phyloP scores from a whole-genome alignment of 2,329 filamentous ascomycete genomes.

The Blastomyces parvus region DNA sequence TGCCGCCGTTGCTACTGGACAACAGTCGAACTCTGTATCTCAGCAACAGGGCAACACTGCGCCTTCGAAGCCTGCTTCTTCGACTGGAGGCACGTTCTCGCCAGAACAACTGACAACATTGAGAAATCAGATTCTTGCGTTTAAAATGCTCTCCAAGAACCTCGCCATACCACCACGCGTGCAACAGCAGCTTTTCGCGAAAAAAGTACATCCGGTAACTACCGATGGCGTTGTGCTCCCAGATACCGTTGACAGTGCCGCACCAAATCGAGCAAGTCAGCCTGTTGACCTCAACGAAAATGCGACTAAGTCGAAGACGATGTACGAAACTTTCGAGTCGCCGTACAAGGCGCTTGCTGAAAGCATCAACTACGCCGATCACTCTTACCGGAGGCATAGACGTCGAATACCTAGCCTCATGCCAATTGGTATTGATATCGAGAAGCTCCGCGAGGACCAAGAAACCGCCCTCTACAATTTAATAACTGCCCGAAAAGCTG shows the following conservation, averaged over 20 bases:
- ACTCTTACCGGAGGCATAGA: constrained; percentile 64
- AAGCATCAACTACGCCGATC: constrained; percentile 68
- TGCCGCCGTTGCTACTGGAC: constrained; percentile 18
- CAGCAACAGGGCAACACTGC: constrained; percentile 24
- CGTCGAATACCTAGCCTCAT: constrained; percentile 79
- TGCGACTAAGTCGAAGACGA: constrained; percentile 26
- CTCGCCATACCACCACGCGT: constrained; percentile 66
- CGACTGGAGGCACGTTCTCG: constrained; percentile 52
- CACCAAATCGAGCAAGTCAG: constrained; percentile 19
- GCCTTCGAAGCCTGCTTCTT: constrained; percentile 14
- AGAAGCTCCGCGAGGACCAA: constrained; percentile 74
- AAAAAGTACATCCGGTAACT: constrained; percentile 27
- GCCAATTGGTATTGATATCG: constrained; percentile 78
- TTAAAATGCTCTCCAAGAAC: constrained; percentile 83
- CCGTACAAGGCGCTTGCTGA: constrained; percentile 53
- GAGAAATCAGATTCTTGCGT: constrained; percentile 79
- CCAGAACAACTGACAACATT: constrained; percentile 70
- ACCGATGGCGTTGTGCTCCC: constrained; percentile 30
- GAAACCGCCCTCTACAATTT: constrained; percentile 85
- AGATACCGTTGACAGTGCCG: constrained; percentile 33
- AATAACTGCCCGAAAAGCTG: constrained; percentile 72
- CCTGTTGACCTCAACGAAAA: constrained; percentile 22
- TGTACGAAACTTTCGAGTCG: constrained; percentile 64
- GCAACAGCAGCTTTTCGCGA: constrained; percentile 71
- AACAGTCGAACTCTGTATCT: constrained; percentile 10